Conservation (phyloP, 2,329 filamentous ascomycete genomes). For the Neocatenulostroma microsporum region DNA sequence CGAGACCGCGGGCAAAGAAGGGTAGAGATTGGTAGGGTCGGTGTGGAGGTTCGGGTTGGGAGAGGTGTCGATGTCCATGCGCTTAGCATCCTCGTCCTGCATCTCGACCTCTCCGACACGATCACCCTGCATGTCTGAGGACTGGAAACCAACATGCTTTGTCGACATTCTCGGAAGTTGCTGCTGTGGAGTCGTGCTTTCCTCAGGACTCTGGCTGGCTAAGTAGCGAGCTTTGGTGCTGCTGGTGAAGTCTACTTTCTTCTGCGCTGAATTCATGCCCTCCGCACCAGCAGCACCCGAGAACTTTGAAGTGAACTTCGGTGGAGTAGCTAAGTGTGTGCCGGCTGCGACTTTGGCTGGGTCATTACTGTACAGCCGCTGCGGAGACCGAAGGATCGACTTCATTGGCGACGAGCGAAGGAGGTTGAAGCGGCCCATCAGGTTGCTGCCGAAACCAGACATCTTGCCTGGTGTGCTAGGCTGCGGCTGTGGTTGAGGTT, state of each 20-base stretch:
- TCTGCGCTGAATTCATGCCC: slow-evolving; percentile 57
- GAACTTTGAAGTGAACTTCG: slow-evolving; percentile 17
- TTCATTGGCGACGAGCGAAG: slow-evolving; percentile 50
- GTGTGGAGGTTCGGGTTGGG: too few species aligned
- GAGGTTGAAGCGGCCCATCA: slow-evolving; percentile 38
- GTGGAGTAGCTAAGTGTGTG: slow-evolving; percentile 46
- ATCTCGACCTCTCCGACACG: slow-evolving; percentile 9
- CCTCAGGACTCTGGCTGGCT: slow-evolving; percentile 16
- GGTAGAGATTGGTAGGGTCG: neutral
- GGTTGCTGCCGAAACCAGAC: slow-evolving; percentile 24
- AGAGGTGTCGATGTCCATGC: slow-evolving; percentile 5
- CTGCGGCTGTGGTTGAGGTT: slow-evolving; percentile 9
- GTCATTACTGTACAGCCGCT: slow-evolving; percentile 53
- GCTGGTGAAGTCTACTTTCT: slow-evolving; percentile 74
- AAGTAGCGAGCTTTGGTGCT: slow-evolving; percentile 38
- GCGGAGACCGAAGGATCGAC: slow-evolving; percentile 55
- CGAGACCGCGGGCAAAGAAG: slow-evolving; percentile 5
- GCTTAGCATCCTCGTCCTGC: slow-evolving; percentile 2
- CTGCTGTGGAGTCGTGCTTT: neutral
- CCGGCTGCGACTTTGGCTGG: slow-evolving; percentile 53
- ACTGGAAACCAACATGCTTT: too few species aligned
- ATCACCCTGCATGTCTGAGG: too few species aligned
- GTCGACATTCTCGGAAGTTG: too few species aligned
- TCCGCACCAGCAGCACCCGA: slow-evolving; percentile 4
- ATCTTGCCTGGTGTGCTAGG: slow-evolving; percentile 24